Conservation (phyloP, 2,329 filamentous ascomycete species). For the Neophaeococcomyces mojaviensis region DNA sequence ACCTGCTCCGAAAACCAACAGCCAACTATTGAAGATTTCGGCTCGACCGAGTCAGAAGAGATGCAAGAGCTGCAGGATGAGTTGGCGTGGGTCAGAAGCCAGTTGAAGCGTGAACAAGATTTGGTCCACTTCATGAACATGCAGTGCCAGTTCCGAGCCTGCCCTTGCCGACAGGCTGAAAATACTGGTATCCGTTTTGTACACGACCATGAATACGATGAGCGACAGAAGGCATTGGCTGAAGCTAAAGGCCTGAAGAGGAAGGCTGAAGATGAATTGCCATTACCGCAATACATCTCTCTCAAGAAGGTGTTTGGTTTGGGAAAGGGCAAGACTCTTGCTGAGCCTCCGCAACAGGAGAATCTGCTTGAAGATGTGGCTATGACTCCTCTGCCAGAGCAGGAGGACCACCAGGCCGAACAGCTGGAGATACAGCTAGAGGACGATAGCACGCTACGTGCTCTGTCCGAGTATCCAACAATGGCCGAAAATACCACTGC, state of each 20-base stretch:
- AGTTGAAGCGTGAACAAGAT: slow-evolving; percentile 48
- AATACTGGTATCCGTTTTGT: slow-evolving; percentile 32
- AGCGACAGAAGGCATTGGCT: slow-evolving; percentile 14
- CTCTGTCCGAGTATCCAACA: not conserved
- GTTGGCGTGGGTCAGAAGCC: slow-evolving; percentile 29
- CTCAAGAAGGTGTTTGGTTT: slow-evolving; percentile 1
- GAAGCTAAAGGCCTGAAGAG: slow-evolving; percentile 15
- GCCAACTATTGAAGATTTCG: no score
- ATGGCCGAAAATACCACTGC: not conserved
- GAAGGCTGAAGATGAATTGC: slow-evolving; percentile 8
- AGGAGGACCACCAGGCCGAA: not conserved
- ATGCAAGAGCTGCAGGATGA: slow-evolving; percentile 42
- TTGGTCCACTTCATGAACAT: slow-evolving; percentile 46
- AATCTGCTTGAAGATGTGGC: not conserved
- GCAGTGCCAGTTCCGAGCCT: slow-evolving; percentile 43
- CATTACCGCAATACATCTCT: slow-evolving; percentile 7
- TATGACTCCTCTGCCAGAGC: not conserved
- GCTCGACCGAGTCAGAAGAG: slow-evolving; percentile 27
- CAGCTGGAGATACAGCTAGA: not conserved
- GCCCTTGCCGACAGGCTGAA: slow-evolving; percentile 41
- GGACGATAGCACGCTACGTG: not conserved
- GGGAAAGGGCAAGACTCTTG: not conserved
- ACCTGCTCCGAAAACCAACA: not conserved
- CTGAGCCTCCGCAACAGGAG: not conserved
- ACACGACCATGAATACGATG: slow-evolving; percentile 32